These are phyloP conservation scores for Talaromyces albobiverticillius DNA, from an alignment of 2,329 filamentous ascomycete species.

Conservation along the genomic window DNA sequence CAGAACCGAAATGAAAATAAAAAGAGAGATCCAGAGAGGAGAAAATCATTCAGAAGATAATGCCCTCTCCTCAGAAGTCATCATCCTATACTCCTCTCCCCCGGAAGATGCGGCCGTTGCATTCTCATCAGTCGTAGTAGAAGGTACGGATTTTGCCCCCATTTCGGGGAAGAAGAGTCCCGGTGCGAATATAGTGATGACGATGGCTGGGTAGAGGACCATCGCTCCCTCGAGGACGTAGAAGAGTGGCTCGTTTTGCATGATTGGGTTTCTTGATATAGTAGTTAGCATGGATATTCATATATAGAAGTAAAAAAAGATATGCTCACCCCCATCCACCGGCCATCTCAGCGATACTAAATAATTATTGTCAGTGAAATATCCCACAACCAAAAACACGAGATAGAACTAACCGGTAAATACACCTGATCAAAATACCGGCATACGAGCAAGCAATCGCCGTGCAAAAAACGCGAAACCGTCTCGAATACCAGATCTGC, in stretches of 20 bases:
- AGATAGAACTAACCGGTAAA: constrained; percentile 34
- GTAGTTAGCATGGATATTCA: background rate
- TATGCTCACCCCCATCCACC: constrained; percentile 55
- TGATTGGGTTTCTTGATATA: constrained; percentile 50
- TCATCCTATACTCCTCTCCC: constrained; percentile 23
- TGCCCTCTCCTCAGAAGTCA: background rate
- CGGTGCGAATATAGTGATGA: constrained; percentile 55
- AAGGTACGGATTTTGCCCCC: constrained; percentile 28
- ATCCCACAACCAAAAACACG: background rate
- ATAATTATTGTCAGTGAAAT: background rate
- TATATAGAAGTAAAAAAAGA: background rate
- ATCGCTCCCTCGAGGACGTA: constrained; percentile 58
- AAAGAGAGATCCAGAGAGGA: background rate
- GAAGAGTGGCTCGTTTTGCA: constrained; percentile 61
- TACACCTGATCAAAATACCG: constrained; percentile 22
- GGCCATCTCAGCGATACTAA: constrained; percentile 58
- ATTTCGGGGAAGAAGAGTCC: constrained; percentile 55
- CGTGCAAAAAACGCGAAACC: constrained; percentile 22
- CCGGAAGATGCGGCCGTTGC: background rate
- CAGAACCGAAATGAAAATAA: background rate
- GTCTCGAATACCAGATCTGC: constrained; percentile 16
- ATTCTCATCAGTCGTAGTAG: background rate
- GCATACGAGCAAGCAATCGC: constrained; percentile 18
- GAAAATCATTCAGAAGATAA: background rate
- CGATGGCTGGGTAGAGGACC: constrained; percentile 49